Evolutionary conservation across 257 asterid species (phyloP).

Genomic region (Parsonsia alboflavescens): DNA sequence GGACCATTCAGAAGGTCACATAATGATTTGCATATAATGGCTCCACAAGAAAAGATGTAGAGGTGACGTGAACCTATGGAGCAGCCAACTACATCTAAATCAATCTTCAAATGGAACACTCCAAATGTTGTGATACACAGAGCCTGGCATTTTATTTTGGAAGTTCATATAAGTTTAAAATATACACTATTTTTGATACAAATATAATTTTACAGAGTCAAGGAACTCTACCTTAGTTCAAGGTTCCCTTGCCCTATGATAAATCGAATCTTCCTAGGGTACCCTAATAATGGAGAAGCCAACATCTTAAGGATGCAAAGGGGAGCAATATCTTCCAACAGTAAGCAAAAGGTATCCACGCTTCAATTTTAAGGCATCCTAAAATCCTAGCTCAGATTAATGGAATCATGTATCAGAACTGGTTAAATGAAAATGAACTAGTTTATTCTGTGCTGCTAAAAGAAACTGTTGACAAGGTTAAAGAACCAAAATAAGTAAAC

Average conservation of each 20-base stretch:
- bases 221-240: neutral
- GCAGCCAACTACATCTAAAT: neutral
- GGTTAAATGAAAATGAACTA: neutral
- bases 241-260: neutral
- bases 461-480: neutral
- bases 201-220: neutral
- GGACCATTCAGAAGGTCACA: neutral
- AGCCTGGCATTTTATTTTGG: neutral
- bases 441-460: neutral
- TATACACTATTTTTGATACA: neutral
- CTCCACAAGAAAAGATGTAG: neutral
- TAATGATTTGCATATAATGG: neutral
- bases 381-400: neutral
- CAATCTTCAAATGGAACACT: neutral
- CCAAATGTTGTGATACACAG: neutral
- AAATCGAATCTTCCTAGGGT: neutral
- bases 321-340: too few species aligned
- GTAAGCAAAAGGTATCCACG: too few species aligned
- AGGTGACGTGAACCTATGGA: neutral
- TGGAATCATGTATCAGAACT: neutral
- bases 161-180: neutral
- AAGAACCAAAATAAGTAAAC: neutral
- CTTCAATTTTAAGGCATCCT: neutral
- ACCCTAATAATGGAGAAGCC: too few species aligned
- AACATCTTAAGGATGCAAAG: too few species aligned